Base-by-base conservation (phyloP, 371 early-diverging fungal genomes). In the Lichtheimia ramosa region DNA sequence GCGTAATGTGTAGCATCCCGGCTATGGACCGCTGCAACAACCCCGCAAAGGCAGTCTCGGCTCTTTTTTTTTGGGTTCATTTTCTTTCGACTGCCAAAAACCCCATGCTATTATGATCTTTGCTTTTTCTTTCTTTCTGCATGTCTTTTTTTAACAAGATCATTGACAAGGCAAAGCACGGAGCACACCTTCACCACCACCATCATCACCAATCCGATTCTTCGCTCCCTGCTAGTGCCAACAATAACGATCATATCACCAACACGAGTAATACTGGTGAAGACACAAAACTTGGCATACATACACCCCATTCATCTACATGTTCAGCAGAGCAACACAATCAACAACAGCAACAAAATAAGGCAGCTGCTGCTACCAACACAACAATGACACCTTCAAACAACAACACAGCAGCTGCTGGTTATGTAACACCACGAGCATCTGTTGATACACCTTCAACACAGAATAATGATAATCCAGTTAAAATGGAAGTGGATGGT, bases 121-220 rank as follows among this genome's bases (percentile, higher is more conserved):
- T 23, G 16, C 28, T 52, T 13, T 28, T 52, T 34, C 52, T 52
- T 13, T 52, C 48, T 56, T 48, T n/a, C 56, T 46, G 27, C 18
- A 65, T 66, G 66, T 62, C 66, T 15, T 62, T 66, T 51, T 66
- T 66, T 52, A 66, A 66, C 59, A 66, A 62, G 42, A 58, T 66
- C 20, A 61, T 62, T 49, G 66, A 66, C 51, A 66, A 66, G 24
- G 62, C 66, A 43, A 65, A 61, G 40, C 66, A 65, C 18, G 46
- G 49, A 5, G 24, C 56, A 40, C 34, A 25, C 42, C 25, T 25
- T 53, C 60, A 54, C 48, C 65, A 64, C 13, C 63, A 63, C 46
- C 59, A 54, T 52, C 39, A 34, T 10, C 34, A 34, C 1, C 34
- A 6, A 34, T 34, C 34, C 34, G 34, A 34, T 10, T 2, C 34